phyloP scores from a whole-genome alignment of 768 basidiomycete species.

The Hebeloma cylindrosporum region DNA sequence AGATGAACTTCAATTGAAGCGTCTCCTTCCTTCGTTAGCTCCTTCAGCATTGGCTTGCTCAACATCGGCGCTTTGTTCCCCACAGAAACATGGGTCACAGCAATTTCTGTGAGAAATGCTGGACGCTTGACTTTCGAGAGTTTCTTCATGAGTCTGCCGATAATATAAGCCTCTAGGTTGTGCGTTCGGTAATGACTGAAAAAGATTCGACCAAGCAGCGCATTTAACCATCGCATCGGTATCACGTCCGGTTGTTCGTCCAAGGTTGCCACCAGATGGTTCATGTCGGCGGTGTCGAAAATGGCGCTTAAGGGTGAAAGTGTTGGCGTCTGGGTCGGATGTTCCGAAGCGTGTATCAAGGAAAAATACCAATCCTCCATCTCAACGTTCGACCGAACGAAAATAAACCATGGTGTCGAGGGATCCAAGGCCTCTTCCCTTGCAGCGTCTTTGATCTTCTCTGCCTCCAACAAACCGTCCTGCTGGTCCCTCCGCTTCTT shows the following conservation, averaged over 20 bases:
- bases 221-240: slow-evolving; percentile 97
- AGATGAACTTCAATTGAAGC: slow-evolving; percentile 86
- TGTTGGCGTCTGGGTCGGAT: slow-evolving; percentile 61
- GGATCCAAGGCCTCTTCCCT: slow-evolving; percentile 51
- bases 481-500: slow-evolving; percentile 39
- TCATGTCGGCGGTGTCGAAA: slow-evolving; percentile 80
- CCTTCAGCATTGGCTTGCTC: slow-evolving; percentile 98
- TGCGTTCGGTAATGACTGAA: slow-evolving; percentile 89
- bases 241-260: slow-evolving; percentile 96
- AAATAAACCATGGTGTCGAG: slow-evolving; percentile 87
- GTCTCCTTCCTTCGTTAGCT: slow-evolving; percentile 92
- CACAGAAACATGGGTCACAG: slow-evolving; percentile 86
- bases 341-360: slow-evolving; percentile 69
- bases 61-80: slow-evolving; percentile 83
- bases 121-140: slow-evolving; percentile 90
- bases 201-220: slow-evolving; percentile 88
- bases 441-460: slow-evolving; percentile 45
- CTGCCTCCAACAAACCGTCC: slow-evolving; percentile 33
- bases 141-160: slow-evolving; percentile 90
- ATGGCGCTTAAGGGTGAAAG: slow-evolving; percentile 61
- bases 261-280: slow-evolving; percentile 74
- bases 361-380: slow-evolving; percentile 98
- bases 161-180: slow-evolving; percentile 79
- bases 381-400: slow-evolving; percentile 81
- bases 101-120: slow-evolving; percentile 78